A percentile compares a stretch with the other conserved stretches of the same genome.
These are phyloP conservation scores for Plasmodium reichenowi DNA, from an alignment of 169 alveolate genomes.

Conservation along the genomic window DNA sequence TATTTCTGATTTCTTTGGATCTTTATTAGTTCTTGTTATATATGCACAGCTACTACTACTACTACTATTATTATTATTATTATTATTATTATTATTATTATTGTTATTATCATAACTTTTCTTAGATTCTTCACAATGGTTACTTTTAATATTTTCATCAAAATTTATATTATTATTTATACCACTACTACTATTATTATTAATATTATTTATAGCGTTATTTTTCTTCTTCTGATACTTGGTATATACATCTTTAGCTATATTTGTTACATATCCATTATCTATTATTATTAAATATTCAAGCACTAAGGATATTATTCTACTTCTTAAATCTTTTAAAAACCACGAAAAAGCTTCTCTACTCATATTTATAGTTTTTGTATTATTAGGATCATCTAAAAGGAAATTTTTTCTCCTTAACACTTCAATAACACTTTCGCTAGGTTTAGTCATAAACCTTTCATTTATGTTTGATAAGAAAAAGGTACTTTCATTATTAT, in stretches of 20 bases:
- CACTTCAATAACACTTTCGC: slow-evolving; percentile 63
- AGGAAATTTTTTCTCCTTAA: slow-evolving; percentile 53
- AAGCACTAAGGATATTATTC: slow-evolving; percentile 83
- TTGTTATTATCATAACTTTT: not conserved
- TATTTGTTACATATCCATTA: slow-evolving; percentile 80
- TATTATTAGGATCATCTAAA: slow-evolving; percentile 63
- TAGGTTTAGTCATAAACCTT: slow-evolving; percentile 12
- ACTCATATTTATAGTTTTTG: slow-evolving; percentile 81
- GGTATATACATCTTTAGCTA: slow-evolving; percentile 31
- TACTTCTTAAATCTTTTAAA: slow-evolving; percentile 85
- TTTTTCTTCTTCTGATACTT: slow-evolving; percentile 31
- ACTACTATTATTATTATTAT: not conserved
- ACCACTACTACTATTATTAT: not conserved
- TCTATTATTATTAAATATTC: slow-evolving; percentile 81
- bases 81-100: not conserved
- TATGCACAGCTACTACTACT: slow-evolving; percentile 4
- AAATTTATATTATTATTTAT: not conserved
- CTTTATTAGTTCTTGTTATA: slow-evolving; percentile 35
- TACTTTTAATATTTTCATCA: not conserved
- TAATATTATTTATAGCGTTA: not conserved
- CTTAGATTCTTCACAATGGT: not conserved
- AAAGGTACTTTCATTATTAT: slow-evolving; percentile 41
- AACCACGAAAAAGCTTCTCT: slow-evolving; percentile 89
- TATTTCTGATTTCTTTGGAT: slow-evolving; percentile 55
- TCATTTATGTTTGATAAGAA: slow-evolving; percentile 39